Percentiles rank a stretch among this genome's conserved stretches.
phyloP scores from a whole-genome alignment of 2,329 filamentous ascomycete species.

The Ascochyta viciae-villosae region DNA sequence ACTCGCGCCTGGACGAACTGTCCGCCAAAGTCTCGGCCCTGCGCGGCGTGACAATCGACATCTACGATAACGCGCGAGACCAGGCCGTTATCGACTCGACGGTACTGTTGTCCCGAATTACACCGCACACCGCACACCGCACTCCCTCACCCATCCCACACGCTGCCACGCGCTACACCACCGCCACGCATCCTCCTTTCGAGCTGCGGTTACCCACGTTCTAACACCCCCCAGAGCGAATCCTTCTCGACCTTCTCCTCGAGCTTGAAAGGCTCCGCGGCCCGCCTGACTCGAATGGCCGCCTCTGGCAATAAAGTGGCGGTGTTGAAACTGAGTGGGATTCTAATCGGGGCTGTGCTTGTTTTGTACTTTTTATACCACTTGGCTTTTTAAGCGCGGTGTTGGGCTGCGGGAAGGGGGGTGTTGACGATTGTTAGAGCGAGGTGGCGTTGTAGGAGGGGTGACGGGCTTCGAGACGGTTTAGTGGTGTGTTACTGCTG shows the following conservation, averaged over 20 bases:
- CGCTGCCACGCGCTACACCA: too few relatives aligned
- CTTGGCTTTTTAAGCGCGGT: slow-evolving; percentile 4
- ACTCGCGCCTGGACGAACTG: slow-evolving; percentile 89
- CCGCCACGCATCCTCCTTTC: too few relatives aligned
- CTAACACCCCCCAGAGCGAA: slow-evolving; percentile 66
- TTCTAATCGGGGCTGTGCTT: slow-evolving; percentile 75
- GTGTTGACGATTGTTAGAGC: too few relatives aligned
- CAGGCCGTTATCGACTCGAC: slow-evolving; percentile 81
- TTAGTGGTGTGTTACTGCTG: too few relatives aligned
- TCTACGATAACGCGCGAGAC: slow-evolving; percentile 92
- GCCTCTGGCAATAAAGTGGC: slow-evolving; percentile 89
- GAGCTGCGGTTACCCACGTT: too few relatives aligned
- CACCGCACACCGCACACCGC: not conserved
- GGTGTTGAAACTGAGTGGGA: slow-evolving; percentile 85
- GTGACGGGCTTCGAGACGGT: too few relatives aligned
- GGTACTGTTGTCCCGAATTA: slow-evolving; percentile 62
- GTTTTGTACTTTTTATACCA: slow-evolving; percentile 55
- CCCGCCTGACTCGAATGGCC: slow-evolving; percentile 87
- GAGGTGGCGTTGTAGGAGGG: too few relatives aligned
- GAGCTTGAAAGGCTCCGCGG: slow-evolving; percentile 82
- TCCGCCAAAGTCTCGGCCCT: slow-evolving; percentile 89
- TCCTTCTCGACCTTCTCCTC: slow-evolving; percentile 89
- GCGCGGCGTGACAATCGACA: slow-evolving; percentile 93
- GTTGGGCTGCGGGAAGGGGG: too few relatives aligned
- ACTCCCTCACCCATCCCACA: too few relatives aligned